Base-by-base conservation (phyloP, 306 rosid genomes). In the Cicer yamashitae region DNA sequence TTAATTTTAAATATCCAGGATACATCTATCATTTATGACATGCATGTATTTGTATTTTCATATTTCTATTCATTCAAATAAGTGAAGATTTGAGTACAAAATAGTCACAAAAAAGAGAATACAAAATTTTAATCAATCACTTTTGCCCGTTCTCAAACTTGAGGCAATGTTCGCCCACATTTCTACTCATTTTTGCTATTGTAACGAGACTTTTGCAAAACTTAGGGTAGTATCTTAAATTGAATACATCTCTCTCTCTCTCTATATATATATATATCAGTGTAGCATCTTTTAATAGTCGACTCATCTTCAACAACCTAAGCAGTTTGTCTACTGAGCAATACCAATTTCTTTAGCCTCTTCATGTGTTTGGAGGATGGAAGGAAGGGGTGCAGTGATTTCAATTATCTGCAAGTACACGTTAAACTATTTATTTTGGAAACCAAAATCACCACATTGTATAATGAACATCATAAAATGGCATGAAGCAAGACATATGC, bases 371-470 rank as follows among this genome's bases (percentile, higher is more conserved):
- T 67, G 85, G 58, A 94, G 94, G 45, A 70, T 43, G 1, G 84
- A 65, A 2, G 96, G 90, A 48, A 91, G 90, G 4, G 93, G 88
- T 18, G 97, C 97, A 22, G 41, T 57, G 25, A 91, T 86, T 82
- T 85, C 80, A 45, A 87, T 75, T 20, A 79, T 73, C 97, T 94
- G 88, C 81, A 68, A 73, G 15, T 12, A 52, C 52, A 64, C 17
- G 45, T 8, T 30, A 75, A 41, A 53, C 25, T 10, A 66, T 10
- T 11, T 53, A 64, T 62, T 34, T 58, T 47, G 57, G 22, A 25
- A 66, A 57, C 44, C 11, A 3, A 71, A 37, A 34, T 17, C 69
- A 56, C 47, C 7, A 18, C 18, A 59, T 22, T 57, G 14, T 69
- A 12, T 41, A 11, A 14, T 30, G 48, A 51, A 25, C 34, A 25